Base-by-base conservation (phyloP, 331 rosid genomes). In the Spiraea crenata region DNA sequence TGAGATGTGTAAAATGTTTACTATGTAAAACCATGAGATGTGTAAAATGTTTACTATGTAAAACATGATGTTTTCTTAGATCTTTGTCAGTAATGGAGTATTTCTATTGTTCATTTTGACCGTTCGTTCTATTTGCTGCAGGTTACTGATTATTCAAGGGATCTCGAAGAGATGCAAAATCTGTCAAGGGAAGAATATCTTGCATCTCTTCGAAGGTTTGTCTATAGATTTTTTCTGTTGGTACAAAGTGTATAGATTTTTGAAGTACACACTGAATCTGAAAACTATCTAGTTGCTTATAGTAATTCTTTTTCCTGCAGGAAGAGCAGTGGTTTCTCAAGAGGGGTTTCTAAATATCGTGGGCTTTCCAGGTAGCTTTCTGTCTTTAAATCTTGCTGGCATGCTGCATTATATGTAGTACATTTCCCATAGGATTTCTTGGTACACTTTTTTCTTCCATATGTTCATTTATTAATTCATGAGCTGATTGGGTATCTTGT, bases 261-360 rank as follows among this genome's bases (percentile, higher is more conserved):
- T 25, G 31, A 73, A 15, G 57, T 50, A 17, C 40, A 44, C 50
- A 10, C 52, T 73, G 8, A 45, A 72, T 62, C 39, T 63, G 61
- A 35, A 63, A 31, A 52, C 61, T 54, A 25, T 49, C 45, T 40
- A 57, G 55, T 60, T 72, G 69, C 86, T 89, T 59, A 87, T 56
- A 9, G 37, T 70, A 61, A 65, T 52, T 83, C 56, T 69, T 63
- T 69, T 79, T 77, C 74, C 49, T 77, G 78, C 96, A 95, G 99
- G 87, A 95, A 95, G 87, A 95, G 99, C 89, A 95, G 99, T 72
- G 99, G 99, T 15, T 95, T 95, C 85, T 91, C 99, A 13, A 83
- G 97, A 83, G 99, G 99, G 78, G 77, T 95, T 59, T 82, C 99
- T 75, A 95, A 91, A 84, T 95, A 87, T 81, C 96, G 98, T 35